Conservation (phyloP, 306 rosid species). For the Acacia acuminata region DNA sequence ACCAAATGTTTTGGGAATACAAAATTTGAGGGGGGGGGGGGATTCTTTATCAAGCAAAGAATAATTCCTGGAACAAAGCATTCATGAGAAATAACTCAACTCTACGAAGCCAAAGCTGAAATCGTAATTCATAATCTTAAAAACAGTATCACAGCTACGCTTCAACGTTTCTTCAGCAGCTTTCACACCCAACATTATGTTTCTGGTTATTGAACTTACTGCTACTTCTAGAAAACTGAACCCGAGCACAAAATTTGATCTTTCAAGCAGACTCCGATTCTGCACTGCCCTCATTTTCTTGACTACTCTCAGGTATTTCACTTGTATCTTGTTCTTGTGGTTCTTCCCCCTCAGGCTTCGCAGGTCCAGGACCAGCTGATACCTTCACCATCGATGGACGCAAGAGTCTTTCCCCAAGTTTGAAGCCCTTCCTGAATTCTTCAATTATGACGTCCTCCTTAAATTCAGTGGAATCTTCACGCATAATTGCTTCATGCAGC, state of each 20-base stretch:
- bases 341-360: slow-evolving; percentile 56
- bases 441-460: slow-evolving; percentile 77
- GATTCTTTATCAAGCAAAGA: not conserved
- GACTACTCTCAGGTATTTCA: slow-evolving; percentile 35
- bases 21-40: not conserved
- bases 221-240: slow-evolving; percentile 53
- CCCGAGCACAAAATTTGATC: slow-evolving; percentile 28
- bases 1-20: not conserved
- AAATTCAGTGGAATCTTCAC: slow-evolving; percentile 75
- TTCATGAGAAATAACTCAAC: slow-evolving; percentile 24
- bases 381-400: slow-evolving; percentile 98
- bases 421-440: slow-evolving; percentile 88
- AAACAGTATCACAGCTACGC: slow-evolving; percentile 21
- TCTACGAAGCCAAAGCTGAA: slow-evolving; percentile 26
- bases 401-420: slow-evolving; percentile 82
- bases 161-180: slow-evolving; percentile 33
- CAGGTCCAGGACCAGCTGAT: slow-evolving; percentile 96
- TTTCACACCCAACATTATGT: slow-evolving; percentile 25
- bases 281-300: slow-evolving; percentile 20
- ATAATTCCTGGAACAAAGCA: not conserved
- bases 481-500: slow-evolving; percentile 98
- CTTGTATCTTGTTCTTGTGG: slow-evolving; percentile 39
- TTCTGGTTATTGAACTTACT: slow-evolving; percentile 34
- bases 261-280: slow-evolving; percentile 50
- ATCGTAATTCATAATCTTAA: slow-evolving; percentile 40